Base-by-base conservation (phyloP, 73 alveolate genomes). In the Paramecium octaurelia region DNA sequence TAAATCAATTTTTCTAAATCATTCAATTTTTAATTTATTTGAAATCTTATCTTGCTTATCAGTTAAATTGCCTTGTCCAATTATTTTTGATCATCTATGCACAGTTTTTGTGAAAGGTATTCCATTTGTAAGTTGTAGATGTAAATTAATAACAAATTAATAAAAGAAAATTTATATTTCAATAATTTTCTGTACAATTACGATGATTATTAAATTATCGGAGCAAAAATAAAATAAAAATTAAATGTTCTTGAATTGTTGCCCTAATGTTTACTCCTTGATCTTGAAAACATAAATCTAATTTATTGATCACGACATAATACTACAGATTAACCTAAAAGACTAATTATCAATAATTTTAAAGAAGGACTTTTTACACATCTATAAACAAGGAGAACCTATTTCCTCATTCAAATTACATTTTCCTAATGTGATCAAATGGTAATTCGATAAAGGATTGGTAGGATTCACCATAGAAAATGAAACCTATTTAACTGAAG, bases 291-390 rank as follows among this genome's bases (percentile, higher is more conserved):
- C 86, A 31, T 70, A 70, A 73, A 38, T 40, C 21, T 73, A 34
- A 10, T 73, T 73, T 36, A 34, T 34, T 73, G 29, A 73, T 16
- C 18, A 10, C 4, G 40, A 73, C 6, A 9, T 43, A 20, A 6
- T 73, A 36, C 40, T 73, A 73, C 6, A 40, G 18, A 12, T 73
- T 8, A 10, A 34, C 7, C 46, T 77, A 1, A 18, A 77, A 42
- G 71, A 20, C 29, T 59, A 71, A 5, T 77, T 16, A 18, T 12
- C 42, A 40, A 42, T 36, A 42, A 59, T 77, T 9, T 12, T 77
- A 38, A 77, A 77, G 71, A 77, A 77, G 18, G 68, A 77, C 14
- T 77, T 20, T 42, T 77, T 77, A 42, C 90, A 77, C 73, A 77
- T 77, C 6, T 77, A 77, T 77, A 77, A 21, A 35, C 3, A 77